A percentile compares a stretch with the other conserved stretches of the same genome.
phyloP scores from a whole-genome alignment of 108 stramenopile genomes.

The Nitzschia putrida region DNA sequence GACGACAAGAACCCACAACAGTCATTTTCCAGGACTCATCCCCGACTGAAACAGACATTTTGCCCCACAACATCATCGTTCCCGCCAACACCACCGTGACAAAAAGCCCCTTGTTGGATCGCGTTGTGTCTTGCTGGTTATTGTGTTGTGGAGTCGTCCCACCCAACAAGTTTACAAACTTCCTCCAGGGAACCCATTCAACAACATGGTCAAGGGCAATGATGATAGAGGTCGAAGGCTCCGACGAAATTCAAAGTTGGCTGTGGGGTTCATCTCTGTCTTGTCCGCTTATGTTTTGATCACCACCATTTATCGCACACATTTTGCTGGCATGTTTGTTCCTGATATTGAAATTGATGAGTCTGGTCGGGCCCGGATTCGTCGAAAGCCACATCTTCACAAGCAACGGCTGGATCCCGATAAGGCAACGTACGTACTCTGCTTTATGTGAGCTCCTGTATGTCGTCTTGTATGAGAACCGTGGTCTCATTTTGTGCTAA shows the following conservation, averaged over 20 bases:
- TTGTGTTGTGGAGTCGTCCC: too few relatives aligned
- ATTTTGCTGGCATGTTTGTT: slow-evolving; percentile 37
- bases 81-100: too few relatives aligned
- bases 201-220: not conserved
- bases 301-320: slow-evolving; percentile 10
- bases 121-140: too few relatives aligned
- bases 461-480: not conserved
- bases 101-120: too few relatives aligned
- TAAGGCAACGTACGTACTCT: slow-evolving; percentile 25
- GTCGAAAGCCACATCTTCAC: slow-evolving; percentile 28
- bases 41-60: too few relatives aligned
- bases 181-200: too few relatives aligned
- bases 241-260: not conserved
- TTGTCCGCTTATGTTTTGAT: slow-evolving; percentile 1
- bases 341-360: slow-evolving; percentile 38
- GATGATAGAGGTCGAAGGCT: not conserved
- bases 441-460: not conserved
- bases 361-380: slow-evolving; percentile 20
- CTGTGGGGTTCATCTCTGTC: not conserved
- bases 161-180: too few relatives aligned
- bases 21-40: too few relatives aligned
- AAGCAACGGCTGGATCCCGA: slow-evolving; percentile 9
- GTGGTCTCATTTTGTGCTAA: slow-evolving; percentile 2
- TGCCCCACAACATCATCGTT: too few relatives aligned
- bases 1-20: too few relatives aligned